Base-by-base conservation (phyloP, 495 filamentous ascomycete genomes). In the Corynascus novoguineensis region DNA sequence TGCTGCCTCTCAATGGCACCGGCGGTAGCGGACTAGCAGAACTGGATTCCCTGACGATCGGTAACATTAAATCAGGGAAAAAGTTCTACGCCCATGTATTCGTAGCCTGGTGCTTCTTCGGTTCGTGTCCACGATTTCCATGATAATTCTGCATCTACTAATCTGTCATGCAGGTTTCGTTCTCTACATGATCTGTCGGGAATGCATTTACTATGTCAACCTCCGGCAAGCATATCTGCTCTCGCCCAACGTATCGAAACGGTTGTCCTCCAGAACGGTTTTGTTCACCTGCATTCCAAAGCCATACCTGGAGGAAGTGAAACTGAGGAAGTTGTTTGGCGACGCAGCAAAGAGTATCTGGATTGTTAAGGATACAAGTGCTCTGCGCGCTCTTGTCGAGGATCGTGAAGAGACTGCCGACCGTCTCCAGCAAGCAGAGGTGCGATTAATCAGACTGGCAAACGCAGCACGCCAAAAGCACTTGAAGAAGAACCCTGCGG, bases 1-100 rank as follows among this genome's bases (percentile, higher is more conserved):
- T 95, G 37, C 83, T 92, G 61, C 88, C 90, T 0, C 70, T 95
- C 64, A 87, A 95, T 69, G 83, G 78, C 14, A 89, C 87, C 3
- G 88, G 86, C 4, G 81, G 81, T 24, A 80, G 73, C 14, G 74
- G 74, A 0, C 79, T 82, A n/a, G 70, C 64, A 0, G 73, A 87
- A 61, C 77, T 90, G 10, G 84, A 87, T 47, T 68, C 66, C 10
- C 64, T 90, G 38, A 84, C 83, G 28, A 86, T 89, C 54, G 85
- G 86, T 42, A 89, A 90, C 64, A 72, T 89, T 41, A 70, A 63
- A 15, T 63, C 80, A 22, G 69, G 72, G 5, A 74, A 59, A 6
- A 71, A 73, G 45, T 81, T 83, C 47, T 88, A 84, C 52, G 86
- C 83, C 14, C 86, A 89, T 65, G 80, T 78, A 1, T 60, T 81